Evolutionary conservation across 2,329 filamentous ascomycete species (phyloP).

Genomic region (Aspergillus thermomutatus): DNA sequence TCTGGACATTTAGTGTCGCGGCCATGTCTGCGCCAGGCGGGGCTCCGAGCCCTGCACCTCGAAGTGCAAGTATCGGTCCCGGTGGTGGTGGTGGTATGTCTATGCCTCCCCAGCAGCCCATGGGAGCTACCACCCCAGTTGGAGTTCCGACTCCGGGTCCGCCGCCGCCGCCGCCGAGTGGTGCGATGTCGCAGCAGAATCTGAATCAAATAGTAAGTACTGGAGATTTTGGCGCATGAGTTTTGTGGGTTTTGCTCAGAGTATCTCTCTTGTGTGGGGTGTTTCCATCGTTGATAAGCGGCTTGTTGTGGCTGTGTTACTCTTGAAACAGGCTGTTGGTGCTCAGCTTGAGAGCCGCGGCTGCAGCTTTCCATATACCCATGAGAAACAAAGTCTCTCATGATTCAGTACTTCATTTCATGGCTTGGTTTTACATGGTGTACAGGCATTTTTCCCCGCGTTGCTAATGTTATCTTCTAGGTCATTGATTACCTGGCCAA

Average conservation of each 20-base stretch:
- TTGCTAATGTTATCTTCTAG: constrained; percentile 37
- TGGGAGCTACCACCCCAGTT: constrained; percentile 47
- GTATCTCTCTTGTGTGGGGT: not conserved
- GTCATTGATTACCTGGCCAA: constrained; percentile 95
- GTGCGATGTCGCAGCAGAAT: constrained; percentile 74
- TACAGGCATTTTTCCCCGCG: constrained; percentile 1
- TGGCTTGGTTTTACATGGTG: constrained; percentile 33
- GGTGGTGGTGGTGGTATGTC: constrained; percentile 39
- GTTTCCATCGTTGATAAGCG: not conserved
- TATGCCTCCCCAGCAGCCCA: constrained; percentile 48
- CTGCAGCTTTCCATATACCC: not conserved
- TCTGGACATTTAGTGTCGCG: constrained; percentile 5
- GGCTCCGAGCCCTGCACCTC: constrained; percentile 48
- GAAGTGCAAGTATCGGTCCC: constrained; percentile 48
- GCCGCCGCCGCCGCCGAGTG: constrained; percentile 31
- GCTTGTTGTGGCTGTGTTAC: not conserved
- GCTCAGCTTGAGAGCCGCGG: not conserved
- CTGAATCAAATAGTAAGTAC: constrained; percentile 88
- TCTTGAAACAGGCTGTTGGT: not conserved
- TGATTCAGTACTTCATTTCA: constrained; percentile 52
- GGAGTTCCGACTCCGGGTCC: constrained; percentile 40
- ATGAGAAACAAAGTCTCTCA: not conserved
- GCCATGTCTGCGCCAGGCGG: constrained; percentile 45
- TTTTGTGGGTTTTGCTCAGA: constrained; percentile 2
- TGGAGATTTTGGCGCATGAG: constrained; percentile 5